phyloP scores from a whole-genome alignment of 768 basidiomycete species.

The Boletellus ananas region DNA sequence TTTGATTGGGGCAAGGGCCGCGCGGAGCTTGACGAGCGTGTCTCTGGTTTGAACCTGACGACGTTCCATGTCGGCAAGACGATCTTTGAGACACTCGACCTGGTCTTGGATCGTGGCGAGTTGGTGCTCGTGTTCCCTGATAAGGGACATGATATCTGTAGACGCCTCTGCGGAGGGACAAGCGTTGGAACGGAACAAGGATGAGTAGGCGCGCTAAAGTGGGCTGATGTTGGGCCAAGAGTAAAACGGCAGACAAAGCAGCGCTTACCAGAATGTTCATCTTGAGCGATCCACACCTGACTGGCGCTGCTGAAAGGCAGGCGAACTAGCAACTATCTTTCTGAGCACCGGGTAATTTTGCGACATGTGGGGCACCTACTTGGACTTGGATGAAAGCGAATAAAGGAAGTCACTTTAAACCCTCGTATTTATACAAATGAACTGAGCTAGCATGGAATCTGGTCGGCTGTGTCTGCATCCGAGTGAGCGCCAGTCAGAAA shows the following conservation, averaged over 20 bases:
- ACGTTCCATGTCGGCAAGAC: conserved; percentile 12
- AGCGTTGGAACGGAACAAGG: conserved; percentile 13
- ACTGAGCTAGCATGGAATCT: neutral
- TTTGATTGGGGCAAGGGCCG: conserved; percentile 19
- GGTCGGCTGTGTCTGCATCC: neutral
- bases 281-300: neutral
- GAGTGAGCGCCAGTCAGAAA: too few species aligned
- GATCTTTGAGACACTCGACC: conserved; percentile 1
- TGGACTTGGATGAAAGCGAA: neutral
- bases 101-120: conserved; percentile 13
- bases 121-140: conserved; percentile 13
- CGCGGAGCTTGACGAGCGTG: conserved; percentile 13
- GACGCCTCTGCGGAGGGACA: conserved; percentile 12
- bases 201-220: conserved; percentile 8
- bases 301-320: neutral
- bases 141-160: conserved; percentile 11
- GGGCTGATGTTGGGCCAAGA: neutral
- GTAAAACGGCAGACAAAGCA: neutral
- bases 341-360: neutral
- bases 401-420: too few species aligned
- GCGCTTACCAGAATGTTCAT: conserved; percentile 13
- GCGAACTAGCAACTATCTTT: neutral
- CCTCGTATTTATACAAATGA: too few species aligned
- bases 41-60: conserved; percentile 2
- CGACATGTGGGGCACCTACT: neutral